Base-by-base conservation (phyloP, 768 basidiomycete species). In the Lactarius hengduanensis region DNA sequence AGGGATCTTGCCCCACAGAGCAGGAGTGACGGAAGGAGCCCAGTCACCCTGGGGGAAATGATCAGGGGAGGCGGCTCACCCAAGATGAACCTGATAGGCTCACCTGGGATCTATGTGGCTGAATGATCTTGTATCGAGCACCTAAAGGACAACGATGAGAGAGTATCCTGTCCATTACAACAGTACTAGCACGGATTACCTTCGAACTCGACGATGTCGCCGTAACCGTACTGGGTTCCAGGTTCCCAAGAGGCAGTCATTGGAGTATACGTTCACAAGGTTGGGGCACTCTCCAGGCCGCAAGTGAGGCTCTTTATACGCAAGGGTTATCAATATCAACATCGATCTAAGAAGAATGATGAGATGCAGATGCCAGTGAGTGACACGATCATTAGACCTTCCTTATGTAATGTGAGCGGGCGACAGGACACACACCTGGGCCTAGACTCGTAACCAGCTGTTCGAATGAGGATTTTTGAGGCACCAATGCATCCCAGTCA, bases 91-190 rank as follows among this genome's bases (percentile, higher is more conserved):
- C 3, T 2, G 30, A 36, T 20, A 0, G 18, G 67, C 73, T 63
- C 68, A 84, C 89, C 81, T 90, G 87, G 36, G 90, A 89, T 61
- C 73, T 76, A 77, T 92, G 90, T 10, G 87, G 78, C 72, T 90
- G 89, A 69, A 91, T 84, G 76, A 87, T 87, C 76, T 84, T 86
- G 80, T 90, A 92, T 50, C 75, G 76, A 68, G 76, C 73, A 47
- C 84, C 88, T 87, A 38, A 13, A n/a, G 45, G 20, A 45, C 18
- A 26, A 45, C 16, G 47, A 50, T 57, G 22, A 50, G 22, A 41
- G 53, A 32, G 62, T 50, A 7, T 36, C 13, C 40, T 40, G 41
- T 7, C 41, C 57, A 41, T 28, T 9, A 18, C 59, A 28, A 68
- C 59, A 3, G 70, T 4, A 53, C 26, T 26, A 53, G 62, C 18